Evolutionary conservation across 2,329 filamentous ascomycete genomes (phyloP).

Genomic region (Cytospora mali): DNA sequence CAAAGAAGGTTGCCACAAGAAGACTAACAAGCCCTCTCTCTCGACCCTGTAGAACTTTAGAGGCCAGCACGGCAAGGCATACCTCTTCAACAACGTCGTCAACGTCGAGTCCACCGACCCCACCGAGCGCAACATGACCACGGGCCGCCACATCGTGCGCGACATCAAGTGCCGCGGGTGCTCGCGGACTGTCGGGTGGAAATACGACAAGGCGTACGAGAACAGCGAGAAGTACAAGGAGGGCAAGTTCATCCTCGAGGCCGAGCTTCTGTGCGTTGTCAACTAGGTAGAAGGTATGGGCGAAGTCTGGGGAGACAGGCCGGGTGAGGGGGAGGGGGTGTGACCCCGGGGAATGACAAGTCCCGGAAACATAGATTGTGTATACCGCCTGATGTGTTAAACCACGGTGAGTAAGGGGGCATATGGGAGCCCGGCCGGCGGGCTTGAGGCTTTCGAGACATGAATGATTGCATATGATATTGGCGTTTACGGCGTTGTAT

Average conservation of each 20-base stretch:
- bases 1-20: not conserved
- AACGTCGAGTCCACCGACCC: slow-evolving; percentile 83
- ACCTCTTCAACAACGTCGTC: slow-evolving; percentile 92
- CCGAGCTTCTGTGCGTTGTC: slow-evolving; percentile 83
- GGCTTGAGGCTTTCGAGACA: not conserved
- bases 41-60: slow-evolving; percentile 79
- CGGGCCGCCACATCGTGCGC: slow-evolving; percentile 88
- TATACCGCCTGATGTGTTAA: not conserved
- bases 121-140: slow-evolving; percentile 98
- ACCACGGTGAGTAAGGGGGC: not conserved
- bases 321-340: not conserved
- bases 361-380: not conserved
- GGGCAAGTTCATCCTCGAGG: slow-evolving; percentile 95
- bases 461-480: slow-evolving; percentile 9
- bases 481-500: slow-evolving; percentile 11
- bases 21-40: not conserved
- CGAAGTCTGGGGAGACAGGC: too few species aligned
- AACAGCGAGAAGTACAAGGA: slow-evolving; percentile 96
- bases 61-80: slow-evolving; percentile 96
- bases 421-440: not conserved
- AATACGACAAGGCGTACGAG: slow-evolving; percentile 98
- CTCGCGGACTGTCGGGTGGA: slow-evolving; percentile 93
- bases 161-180: slow-evolving; percentile 93
- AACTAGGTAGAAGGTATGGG: slow-evolving; percentile 44
- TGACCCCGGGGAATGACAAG: too few species aligned